These are phyloP conservation scores for Fusarium sp. DNA, from an alignment of 2,329 filamentous ascomycete genomes.

Conservation along the genomic window DNA sequence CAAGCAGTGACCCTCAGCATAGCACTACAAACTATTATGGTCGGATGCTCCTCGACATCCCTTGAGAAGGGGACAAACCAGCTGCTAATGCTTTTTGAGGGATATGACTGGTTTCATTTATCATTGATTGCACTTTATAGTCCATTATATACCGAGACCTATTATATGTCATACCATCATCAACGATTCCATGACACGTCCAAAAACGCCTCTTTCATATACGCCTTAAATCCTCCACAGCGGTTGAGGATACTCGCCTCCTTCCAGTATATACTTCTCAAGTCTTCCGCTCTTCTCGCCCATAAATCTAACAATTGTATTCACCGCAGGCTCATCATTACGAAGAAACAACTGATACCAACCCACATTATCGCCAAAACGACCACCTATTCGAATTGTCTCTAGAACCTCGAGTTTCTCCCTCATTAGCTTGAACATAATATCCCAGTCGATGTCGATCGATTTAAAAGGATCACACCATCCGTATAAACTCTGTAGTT, in stretches of 20 bases:
- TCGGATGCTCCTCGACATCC: too few relatives aligned
- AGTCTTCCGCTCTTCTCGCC: conserved; percentile 17
- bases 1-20: too few relatives aligned
- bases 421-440: conserved; percentile 33
- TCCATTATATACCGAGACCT: neutral
- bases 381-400: conserved; percentile 18
- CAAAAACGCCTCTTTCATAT: neutral
- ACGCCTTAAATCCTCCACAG: conserved; percentile 16
- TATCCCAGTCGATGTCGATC: conserved; percentile 32
- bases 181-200: neutral
- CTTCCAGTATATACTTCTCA: conserved; percentile 35
- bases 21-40: too few relatives aligned
- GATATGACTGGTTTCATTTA: neutral
- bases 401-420: conserved; percentile 17
- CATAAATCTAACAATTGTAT: neutral
- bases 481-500: conserved; percentile 20
- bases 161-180: neutral
- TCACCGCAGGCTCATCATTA: neutral
- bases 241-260: conserved; percentile 37
- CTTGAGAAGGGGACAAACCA: too few relatives aligned
- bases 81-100: neutral
- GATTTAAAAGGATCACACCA: conserved; percentile 19
- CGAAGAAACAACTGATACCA: conserved; percentile 32
- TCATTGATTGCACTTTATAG: neutral
- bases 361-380: conserved; percentile 30